Evolutionary conservation across 129 eudicot genomes (phyloP), one percentile per base, ranked within the genome.

Genomic region (Chrysanthemum makinoi): DNA sequence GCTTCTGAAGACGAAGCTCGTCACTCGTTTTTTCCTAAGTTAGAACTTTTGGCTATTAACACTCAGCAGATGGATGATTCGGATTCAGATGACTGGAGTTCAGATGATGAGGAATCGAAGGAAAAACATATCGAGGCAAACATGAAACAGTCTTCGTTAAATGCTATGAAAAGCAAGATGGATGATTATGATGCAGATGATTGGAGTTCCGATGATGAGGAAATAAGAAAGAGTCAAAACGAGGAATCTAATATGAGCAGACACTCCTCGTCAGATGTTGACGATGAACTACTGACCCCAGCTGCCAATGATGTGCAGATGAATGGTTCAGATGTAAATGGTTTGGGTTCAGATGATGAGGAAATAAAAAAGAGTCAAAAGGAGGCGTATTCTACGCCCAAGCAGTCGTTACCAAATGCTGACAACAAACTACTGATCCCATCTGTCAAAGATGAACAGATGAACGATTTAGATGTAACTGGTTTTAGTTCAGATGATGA

Each of bases 61-160:
- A 55, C 56, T 15, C 77, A 71, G 53, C 59, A 60, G 28, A 18
- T 15, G 14, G 49, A 62, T 26, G 72, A 26, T 51, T 70, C 70
- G 0, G 80, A 77, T 69, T 69, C 81, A 62, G 75, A 71, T 24
- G 80, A 61, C 7, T 77, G 81, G 81, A 63, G 72, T 43, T 62
- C 76, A 19, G 76, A 77, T 70, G 66, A 71, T 1, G 76, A 77
- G 13, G 81, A 70, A 53, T 62, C 13, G 19, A 53, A 50, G 43
- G 62, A 5, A 2, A 68, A 46, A n/a, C 15, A 3, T 12, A 26
- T n/a, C 13, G 49, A 22, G 49, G 14, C 16, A 5, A 65, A 35
- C 6, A 35, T 35, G 44, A 35, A 77, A 24, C 61, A 8, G 6
- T 62, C 67, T 53, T 56, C 60, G 15, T 44, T 24, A 55, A 50